Percentiles rank a stretch among this genome's conserved stretches.
Conservation (phyloP, 495 filamentous ascomycete species). For the Hypoxylon fuscum region DNA sequence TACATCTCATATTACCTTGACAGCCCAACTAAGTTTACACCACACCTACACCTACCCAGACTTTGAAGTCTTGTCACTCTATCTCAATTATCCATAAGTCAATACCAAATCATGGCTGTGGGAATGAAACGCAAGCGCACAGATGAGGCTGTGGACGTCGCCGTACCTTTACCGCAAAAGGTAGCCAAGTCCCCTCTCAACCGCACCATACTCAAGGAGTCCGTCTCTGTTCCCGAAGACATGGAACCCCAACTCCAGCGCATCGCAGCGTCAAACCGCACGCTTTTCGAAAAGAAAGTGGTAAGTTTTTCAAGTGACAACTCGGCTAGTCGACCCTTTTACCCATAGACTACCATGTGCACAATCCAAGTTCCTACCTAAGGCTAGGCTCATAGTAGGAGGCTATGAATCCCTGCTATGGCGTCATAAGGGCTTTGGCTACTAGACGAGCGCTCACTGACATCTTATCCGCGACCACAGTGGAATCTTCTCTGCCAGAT, state of each 20-base stretch:
- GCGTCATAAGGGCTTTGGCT: too few relatives aligned
- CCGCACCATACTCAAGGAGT: slow-evolving; percentile 3
- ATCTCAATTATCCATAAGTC: neutral
- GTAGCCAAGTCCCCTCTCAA: slow-evolving; percentile 1
- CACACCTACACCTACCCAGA: neutral
- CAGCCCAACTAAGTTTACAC: neutral
- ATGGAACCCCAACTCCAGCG: slow-evolving; percentile 43
- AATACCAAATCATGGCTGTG: slow-evolving; percentile 24
- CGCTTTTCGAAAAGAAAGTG: slow-evolving; percentile 66
- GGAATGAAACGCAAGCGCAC: slow-evolving; percentile 36
- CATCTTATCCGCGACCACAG: slow-evolving; percentile 29
- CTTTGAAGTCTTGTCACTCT: neutral
- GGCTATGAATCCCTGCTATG: too few relatives aligned
- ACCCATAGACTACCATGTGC: neutral
- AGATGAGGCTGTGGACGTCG: slow-evolving; percentile 7
- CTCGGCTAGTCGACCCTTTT: neutral
- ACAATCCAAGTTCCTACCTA: neutral
- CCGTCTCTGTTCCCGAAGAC: slow-evolving; percentile 30
- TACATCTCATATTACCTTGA: too few relatives aligned
- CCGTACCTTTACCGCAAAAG: slow-evolving; percentile 3
- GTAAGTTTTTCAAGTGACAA: slow-evolving; percentile 13
- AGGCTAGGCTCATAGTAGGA: too few relatives aligned
- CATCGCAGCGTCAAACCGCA: slow-evolving; percentile 54
- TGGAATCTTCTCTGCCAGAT: slow-evolving; percentile 75
- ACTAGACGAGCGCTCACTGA: slow-evolving; percentile 8